Conservation (phyloP, 306 rosid genomes). For the Cicer chorassanicum region DNA sequence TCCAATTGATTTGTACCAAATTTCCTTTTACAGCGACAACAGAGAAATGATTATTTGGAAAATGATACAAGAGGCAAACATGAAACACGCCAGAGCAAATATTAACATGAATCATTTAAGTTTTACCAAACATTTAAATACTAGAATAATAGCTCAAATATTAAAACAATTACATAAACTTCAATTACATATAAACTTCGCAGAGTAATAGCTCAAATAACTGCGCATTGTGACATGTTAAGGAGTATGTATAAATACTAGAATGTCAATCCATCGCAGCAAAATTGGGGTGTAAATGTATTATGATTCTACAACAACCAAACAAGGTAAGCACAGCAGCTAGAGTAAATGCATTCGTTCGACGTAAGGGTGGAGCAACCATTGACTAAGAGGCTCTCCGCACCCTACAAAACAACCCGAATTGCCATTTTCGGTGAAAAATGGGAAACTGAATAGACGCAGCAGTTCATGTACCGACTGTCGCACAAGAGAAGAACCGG, state of each 20-base stretch:
- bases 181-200: background rate
- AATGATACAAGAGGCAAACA: background rate
- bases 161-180: background rate
- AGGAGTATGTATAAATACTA: background rate
- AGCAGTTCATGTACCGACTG: constrained; percentile 84
- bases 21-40: too few species aligned
- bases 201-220: background rate
- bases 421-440: constrained; percentile 84
- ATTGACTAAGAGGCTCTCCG: constrained; percentile 83
- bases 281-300: constrained; percentile 52
- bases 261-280: constrained; percentile 37
- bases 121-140: too few species aligned
- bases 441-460: constrained; percentile 75
- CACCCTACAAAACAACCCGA: constrained; percentile 92
- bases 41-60: too few species aligned
- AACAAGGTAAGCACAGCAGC: background rate
- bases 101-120: background rate
- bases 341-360: constrained; percentile 92
- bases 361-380: constrained; percentile 83
- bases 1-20: too few species aligned
- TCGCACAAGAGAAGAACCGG: constrained; percentile 85
- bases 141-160: too few species aligned
- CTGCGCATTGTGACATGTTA: background rate
- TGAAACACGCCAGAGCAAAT: background rate
- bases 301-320: constrained; percentile 16